Evolutionary conservation across 805 yeast genomes (phyloP).

Genomic region (Lachancea thermotolerans): DNA sequence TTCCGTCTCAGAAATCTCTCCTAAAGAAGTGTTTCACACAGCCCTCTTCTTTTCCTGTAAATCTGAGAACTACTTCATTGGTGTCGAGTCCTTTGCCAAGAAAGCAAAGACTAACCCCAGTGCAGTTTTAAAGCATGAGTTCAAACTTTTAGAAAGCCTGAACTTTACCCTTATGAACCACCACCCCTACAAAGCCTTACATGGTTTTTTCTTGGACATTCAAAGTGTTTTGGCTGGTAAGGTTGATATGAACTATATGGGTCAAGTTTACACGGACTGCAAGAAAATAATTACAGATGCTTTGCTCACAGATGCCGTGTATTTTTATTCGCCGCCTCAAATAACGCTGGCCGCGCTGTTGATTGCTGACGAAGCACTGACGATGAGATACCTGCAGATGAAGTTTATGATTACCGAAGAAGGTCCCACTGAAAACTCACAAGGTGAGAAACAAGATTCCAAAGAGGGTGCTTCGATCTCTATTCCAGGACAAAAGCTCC

Average conservation of each 20-base stretch:
- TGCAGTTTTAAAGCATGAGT: constrained; percentile 73
- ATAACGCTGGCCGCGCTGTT: constrained; percentile 84
- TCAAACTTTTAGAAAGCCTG: constrained; percentile 62
- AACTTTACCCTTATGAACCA: constrained; percentile 78
- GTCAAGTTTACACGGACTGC: constrained; percentile 64
- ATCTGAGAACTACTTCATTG: constrained; percentile 82
- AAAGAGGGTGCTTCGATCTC: constrained; percentile 4
- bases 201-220: constrained; percentile 89
- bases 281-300: constrained; percentile 58
- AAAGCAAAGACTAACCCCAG: constrained; percentile 62
- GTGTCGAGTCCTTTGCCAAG: constrained; percentile 71
- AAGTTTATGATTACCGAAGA: constrained; percentile 41
- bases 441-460: constrained; percentile 8
- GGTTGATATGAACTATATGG: constrained; percentile 51
- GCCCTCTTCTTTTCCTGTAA: constrained; percentile 89
- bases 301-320: constrained; percentile 69
- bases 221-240: constrained; percentile 49
- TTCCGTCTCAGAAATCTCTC: constrained; percentile 83
- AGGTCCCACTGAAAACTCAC: constrained; percentile 9
- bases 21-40: constrained; percentile 72
- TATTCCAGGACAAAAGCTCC: constrained; percentile 28
- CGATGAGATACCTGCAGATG: constrained; percentile 58
- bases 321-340: constrained; percentile 87
- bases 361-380: constrained; percentile 54
- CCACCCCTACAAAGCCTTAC: constrained; percentile 84